Base-by-base conservation (phyloP, 2,329 filamentous ascomycete species). In the Polychaeton citri region DNA sequence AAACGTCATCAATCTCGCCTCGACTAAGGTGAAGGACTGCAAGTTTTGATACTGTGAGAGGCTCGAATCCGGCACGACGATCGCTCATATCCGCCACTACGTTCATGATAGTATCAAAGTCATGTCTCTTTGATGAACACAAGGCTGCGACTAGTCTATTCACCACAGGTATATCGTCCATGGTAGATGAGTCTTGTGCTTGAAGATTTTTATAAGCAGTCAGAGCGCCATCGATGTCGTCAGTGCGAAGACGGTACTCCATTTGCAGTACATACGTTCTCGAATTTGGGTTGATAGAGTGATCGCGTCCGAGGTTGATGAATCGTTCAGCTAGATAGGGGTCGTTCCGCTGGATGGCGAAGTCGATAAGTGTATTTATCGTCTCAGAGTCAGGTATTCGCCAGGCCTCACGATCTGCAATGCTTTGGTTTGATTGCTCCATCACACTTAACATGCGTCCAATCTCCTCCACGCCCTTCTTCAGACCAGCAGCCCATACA, bases 1-100 rank as follows among this genome's bases (percentile, higher is more conserved):
- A 79, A 4, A 85, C 76, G 42, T 92, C 85, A 43, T 78, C 75
- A 30, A 77, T 69, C 52, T 93, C 82, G 49, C 84, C 80, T 28
- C 80, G 76, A 41, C 74, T 70, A 8, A 95, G 68, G 46, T 93
- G 81, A 30, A 81, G 65, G 31, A 78, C 65, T 40, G 78, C 81
- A n/a, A 95, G 65, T 0, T 74, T 70, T 5, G 78, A 74, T 1
- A 90, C 73, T 0, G 86, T 92, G 30, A 77, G 69, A 0, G 86
- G 74, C 21, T 82, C 79, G 10, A 95, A 68, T 1, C 69, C 71
- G 6, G 75, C 72, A 37, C 76, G 69, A 8, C 76, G 74, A 49
- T 85, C 74, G 39, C 86, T 78, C 2, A 92, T 63, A 32, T 80
- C 74, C 38, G 79, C 74, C 1, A 84, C 71, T 28, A 92, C 69